Evolutionary conservation across 257 asterid species (phyloP).

Genomic region (Nicotiana attenuata): DNA sequence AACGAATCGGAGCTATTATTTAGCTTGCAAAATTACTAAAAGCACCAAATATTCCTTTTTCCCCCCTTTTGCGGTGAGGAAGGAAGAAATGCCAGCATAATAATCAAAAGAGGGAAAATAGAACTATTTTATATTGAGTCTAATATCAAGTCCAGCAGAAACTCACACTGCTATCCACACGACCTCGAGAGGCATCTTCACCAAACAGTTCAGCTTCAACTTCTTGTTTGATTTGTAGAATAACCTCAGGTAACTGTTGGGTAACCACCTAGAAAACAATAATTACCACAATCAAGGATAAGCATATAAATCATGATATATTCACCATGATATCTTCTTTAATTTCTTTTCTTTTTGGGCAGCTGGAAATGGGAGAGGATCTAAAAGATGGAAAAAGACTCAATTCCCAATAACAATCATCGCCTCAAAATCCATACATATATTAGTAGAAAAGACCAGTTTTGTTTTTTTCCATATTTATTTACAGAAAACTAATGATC

Average conservation of each 20-base stretch:
- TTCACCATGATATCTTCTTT: background rate
- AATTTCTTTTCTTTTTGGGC: background rate
- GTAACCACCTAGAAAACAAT: slow-evolving; percentile 41
- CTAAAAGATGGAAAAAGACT: background rate
- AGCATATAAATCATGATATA: background rate
- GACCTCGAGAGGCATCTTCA: slow-evolving; percentile 60
- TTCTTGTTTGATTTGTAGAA: slow-evolving; percentile 69
- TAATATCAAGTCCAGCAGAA: background rate
- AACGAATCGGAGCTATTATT: background rate
- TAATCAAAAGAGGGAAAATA: background rate
- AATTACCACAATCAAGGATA: slow-evolving; percentile 4
- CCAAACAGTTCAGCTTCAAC: slow-evolving; percentile 80
- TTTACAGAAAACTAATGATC: background rate
- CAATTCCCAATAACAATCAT: background rate
- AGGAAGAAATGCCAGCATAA: background rate
- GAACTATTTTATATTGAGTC: background rate
- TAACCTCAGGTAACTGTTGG: slow-evolving; percentile 45
- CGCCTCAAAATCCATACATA: background rate
- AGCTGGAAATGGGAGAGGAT: background rate
- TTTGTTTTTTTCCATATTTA: background rate
- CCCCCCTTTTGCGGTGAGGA: background rate
- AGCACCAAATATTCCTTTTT: background rate
- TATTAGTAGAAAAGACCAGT: background rate
- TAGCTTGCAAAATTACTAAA: background rate
- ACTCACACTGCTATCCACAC: slow-evolving; percentile 71